These are phyloP conservation scores for Chrysoporthe deuterocubensis DNA, from an alignment of 2,329 filamentous ascomycete genomes.

Conservation along the genomic window DNA sequence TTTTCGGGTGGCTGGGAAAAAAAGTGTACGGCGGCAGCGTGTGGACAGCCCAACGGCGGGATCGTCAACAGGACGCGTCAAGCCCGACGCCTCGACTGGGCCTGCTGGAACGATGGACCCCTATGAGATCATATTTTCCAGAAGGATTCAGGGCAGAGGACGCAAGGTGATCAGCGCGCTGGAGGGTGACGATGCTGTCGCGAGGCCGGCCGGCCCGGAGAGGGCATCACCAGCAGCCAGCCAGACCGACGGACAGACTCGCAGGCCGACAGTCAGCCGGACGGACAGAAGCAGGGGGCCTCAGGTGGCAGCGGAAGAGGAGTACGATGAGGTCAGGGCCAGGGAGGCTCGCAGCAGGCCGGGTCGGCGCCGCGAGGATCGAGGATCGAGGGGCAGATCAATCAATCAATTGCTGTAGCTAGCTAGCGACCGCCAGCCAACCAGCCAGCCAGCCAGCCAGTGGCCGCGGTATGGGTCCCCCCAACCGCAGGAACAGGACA, in stretches of 20 bases:
- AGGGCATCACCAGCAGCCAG: background rate
- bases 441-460: too few relatives aligned
- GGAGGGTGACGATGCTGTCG: too few relatives aligned
- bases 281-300: too few relatives aligned
- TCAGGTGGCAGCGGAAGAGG: background rate
- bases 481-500: slow-evolving; percentile 1
- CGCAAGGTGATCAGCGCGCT: too few relatives aligned
- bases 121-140: background rate
- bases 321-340: slow-evolving; percentile 12
- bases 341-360: background rate
- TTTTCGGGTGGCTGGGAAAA: slow-evolving; percentile 10
- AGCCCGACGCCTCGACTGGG: background rate
- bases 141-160: too few relatives aligned
- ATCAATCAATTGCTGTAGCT: background rate
- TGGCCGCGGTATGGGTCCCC: background rate
- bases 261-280: too few relatives aligned
- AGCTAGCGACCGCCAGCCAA: background rate
- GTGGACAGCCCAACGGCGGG: background rate
- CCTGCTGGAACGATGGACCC: background rate
- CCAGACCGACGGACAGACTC: background rate
- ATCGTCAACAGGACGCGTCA: background rate
- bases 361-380: slow-evolving; percentile 3
- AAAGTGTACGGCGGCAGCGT: background rate
- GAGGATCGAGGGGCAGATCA: background rate
- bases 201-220: too few relatives aligned